Evolutionary conservation across 139 green algal species (phyloP).

Genomic region (Chara braunii): DNA sequence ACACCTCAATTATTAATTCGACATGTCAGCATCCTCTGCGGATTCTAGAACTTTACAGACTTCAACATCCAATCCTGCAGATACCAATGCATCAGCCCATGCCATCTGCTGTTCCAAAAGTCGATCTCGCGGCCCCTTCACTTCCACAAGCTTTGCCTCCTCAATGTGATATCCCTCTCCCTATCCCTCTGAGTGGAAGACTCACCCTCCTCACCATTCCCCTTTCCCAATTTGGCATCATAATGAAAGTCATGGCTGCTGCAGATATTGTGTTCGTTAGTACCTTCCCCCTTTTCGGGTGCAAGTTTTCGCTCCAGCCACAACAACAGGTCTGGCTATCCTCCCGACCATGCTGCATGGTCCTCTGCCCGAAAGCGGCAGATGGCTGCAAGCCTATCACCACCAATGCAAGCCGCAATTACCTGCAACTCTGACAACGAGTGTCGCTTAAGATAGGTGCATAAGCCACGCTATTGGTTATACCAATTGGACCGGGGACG

Average conservation of each 20-base stretch:
- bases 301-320: slow-evolving; percentile 22
- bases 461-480: no score
- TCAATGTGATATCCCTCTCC: no score
- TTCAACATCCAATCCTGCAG: slow-evolving; percentile 28
- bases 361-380: slow-evolving; percentile 40
- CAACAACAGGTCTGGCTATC: slow-evolving; percentile 47
- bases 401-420: slow-evolving; percentile 35
- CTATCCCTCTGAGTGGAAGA: no score
- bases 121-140: slow-evolving; percentile 41
- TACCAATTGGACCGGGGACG: no score
- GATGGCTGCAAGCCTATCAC: slow-evolving; percentile 21
- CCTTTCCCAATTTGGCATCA: no score
- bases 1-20: no score
- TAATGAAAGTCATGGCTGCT: no score
- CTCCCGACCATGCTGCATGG: slow-evolving; percentile 27
- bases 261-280: no score
- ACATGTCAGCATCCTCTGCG: no score
- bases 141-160: slow-evolving; percentile 45
- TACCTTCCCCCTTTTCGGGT: no score
- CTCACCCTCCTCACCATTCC: no score
- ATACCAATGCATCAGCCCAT: slow-evolving; percentile 20
- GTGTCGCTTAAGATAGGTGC: no score
- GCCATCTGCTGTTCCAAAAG: slow-evolving; percentile 37
- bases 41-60: slow-evolving; percentile 41
- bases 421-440: slow-evolving; percentile 22